Evolutionary conservation across 2,329 filamentous ascomycete species (phyloP), one percentile per base, ranked within the genome.

Genomic region (Sporothrix brunneoviolacea): DNA sequence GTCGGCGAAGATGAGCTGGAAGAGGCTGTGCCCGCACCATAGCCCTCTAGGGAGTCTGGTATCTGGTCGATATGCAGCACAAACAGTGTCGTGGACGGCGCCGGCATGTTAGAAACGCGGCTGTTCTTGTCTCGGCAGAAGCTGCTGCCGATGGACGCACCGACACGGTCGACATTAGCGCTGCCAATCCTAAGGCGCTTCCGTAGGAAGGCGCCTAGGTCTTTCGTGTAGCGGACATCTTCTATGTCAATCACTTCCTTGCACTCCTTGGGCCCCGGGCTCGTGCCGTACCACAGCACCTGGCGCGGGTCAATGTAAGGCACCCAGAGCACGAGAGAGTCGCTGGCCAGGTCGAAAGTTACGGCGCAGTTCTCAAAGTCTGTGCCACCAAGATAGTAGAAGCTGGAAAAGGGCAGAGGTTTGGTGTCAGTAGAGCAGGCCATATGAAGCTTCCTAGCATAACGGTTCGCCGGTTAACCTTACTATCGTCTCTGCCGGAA

Each of bases 271-370:
- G 73, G 69, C 9, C 73, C 76, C 0, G 82, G 82, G 19, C 75
- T 78, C 30, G 71, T 72, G 15, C 84, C 84, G 60, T 78, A 79
- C 75, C 78, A 88, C 43, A 88, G 76, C 10, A 78, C 71, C 57
- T 76, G 71, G 15, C 71, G 72, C 13, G 77, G 79, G 57, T 86
- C 79, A 56, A 83, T 79, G 58, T 80, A 78, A 2, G 86, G 86
- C 42, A 91, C 81, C 77, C 85, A 93, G 24, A 91, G 76, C 5
- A 76, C 80, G 51, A 93, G 75, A 19, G 70, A 68, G 62, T 91
- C 84, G 10, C 68, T 68, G 19, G 62, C 67, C 43, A 82, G 73
- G 54, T 82, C 76, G 58, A 81, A 82, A 2, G 79, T 82, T 30
- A 78, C 70, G 43, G 68, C 68, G 59, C 75, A 80, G 57, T 75